Conservation (phyloP, 2,329 filamentous ascomycete genomes). For the Pseudocercospora cruenta region DNA sequence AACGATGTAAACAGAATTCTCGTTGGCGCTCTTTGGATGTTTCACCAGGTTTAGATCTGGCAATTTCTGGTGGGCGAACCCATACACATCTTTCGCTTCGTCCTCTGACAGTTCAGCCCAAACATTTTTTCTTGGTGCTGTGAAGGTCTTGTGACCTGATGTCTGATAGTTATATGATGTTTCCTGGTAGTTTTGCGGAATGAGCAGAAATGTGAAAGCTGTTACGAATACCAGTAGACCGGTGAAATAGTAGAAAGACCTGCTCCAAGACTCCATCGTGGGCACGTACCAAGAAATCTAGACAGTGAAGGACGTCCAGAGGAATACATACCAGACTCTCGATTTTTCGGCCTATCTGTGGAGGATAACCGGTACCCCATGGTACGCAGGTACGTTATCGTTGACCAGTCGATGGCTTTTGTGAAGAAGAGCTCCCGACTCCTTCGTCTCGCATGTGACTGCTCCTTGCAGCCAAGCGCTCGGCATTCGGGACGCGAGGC, state of each 20-base stretch:
- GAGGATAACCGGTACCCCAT: neutral
- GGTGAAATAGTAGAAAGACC: constrained; percentile 18
- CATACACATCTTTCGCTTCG: constrained; percentile 46
- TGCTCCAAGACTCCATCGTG: constrained; percentile 25
- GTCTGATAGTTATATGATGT: constrained; percentile 7
- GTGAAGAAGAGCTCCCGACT: neutral
- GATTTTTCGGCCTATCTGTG: constrained; percentile 2
- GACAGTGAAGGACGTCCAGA: neutral
- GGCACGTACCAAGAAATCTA: neutral
- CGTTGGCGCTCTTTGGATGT: constrained; percentile 26
- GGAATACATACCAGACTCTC: neutral
- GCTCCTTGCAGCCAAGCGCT: neutral
- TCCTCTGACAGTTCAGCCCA: constrained; percentile 45
- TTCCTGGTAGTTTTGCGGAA: constrained; percentile 17
- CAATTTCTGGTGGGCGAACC: constrained; percentile 45
- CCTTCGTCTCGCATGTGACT: neutral
- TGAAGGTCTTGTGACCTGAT: constrained; percentile 21
- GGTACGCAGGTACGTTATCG: constrained; percentile 5
- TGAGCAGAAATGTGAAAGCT: constrained; percentile 21
- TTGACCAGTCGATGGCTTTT: neutral
- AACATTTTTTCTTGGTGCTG: constrained; percentile 49
- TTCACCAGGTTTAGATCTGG: constrained; percentile 33
- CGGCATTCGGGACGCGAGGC: neutral
- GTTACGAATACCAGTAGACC: constrained; percentile 25
- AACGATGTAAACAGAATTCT: constrained; percentile 36